Base-by-base conservation (phyloP, 768 basidiomycete genomes). In the Lactarius sp. region DNA sequence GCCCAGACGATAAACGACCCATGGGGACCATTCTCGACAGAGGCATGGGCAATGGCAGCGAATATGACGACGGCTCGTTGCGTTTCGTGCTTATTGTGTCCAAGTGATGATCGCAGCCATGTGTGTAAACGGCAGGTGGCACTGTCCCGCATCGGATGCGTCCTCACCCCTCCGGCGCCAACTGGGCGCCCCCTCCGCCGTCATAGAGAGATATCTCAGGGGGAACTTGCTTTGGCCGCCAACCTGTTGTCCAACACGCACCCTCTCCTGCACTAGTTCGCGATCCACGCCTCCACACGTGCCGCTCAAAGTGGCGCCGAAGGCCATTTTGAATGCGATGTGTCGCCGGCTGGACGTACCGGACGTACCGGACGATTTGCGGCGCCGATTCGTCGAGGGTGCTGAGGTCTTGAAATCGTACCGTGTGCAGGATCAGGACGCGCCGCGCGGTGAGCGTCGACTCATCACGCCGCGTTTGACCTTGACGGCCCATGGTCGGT, bases 301-400 rank as follows among this genome's bases (percentile, higher is more conserved):
- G 6, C 22, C 44, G 6, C 46, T 54, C 14, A 53, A 51, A 37
- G 14, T 58, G 3, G 52, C 59, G 31, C 5, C 6, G 4, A 44
- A 18, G 16, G 42, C 14, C 33, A 49, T 49, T 27, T 8, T 58
- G 20, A 20, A 58, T 34, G 14, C 34, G 47, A 34, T 58, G 7
- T 58, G 56, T 31, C 12, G 3, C 4, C n/a, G 56, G 20, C 20
- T 49, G n/a, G n/a, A n/a, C n/a, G n/a, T n/a, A n/a, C n/a, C n/a
- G 34, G 47, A 49, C 20, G 39, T 55, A n/a, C 52, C 63, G 3
- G 47, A 54, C 1, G 58, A 64, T 18, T 20, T 64, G 47, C 46
- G 39, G 7, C n/a, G 37, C 0, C 57, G 58, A 10, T 60, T 64
- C 31, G 52, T 41, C n/a, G 56, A 63, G 47, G 8, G 41, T 16